Conservation (phyloP, 805 yeast genomes). For the Wickerhamiella occidentalis region DNA sequence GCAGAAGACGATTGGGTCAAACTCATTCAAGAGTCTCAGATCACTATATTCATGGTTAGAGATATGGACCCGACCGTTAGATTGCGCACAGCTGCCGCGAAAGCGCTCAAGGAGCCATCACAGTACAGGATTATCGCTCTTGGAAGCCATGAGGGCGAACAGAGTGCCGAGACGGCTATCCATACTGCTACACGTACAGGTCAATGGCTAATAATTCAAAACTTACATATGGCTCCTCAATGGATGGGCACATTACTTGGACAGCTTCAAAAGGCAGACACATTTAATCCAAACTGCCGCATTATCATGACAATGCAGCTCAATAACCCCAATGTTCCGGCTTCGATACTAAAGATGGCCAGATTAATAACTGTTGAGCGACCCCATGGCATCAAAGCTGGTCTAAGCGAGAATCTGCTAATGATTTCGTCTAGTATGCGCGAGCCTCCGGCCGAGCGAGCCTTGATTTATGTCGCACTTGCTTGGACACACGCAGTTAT, state of each 20-base stretch:
- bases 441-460: slow-evolving; percentile 33
- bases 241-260: slow-evolving; percentile 38
- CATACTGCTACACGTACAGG: slow-evolving; percentile 37
- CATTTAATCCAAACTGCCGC: slow-evolving; percentile 32
- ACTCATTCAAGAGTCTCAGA: slow-evolving; percentile 8
- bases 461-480: slow-evolving; percentile 40
- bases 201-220: slow-evolving; percentile 67
- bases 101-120: slow-evolving; percentile 11
- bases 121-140: slow-evolving; percentile 41
- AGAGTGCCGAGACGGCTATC: slow-evolving; percentile 45
- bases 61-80: slow-evolving; percentile 56
- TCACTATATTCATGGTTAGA: slow-evolving; percentile 38
- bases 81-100: slow-evolving; percentile 36
- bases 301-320: slow-evolving; percentile 55
- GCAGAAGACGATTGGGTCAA: not conserved
- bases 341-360: slow-evolving; percentile 42
- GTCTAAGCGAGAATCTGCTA: slow-evolving; percentile 33
- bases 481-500: slow-evolving; percentile 63
- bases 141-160: slow-evolving; percentile 61
- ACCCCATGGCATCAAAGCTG: slow-evolving; percentile 44
- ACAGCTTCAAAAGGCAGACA: slow-evolving; percentile 33
- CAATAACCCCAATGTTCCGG: slow-evolving; percentile 37
- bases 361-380: slow-evolving; percentile 50
- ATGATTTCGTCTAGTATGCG: slow-evolving; percentile 17
- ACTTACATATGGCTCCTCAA: slow-evolving; percentile 55